These are phyloP conservation scores for Mycena galericulata DNA, from an alignment of 768 basidiomycete species.

Conservation along the genomic window DNA sequence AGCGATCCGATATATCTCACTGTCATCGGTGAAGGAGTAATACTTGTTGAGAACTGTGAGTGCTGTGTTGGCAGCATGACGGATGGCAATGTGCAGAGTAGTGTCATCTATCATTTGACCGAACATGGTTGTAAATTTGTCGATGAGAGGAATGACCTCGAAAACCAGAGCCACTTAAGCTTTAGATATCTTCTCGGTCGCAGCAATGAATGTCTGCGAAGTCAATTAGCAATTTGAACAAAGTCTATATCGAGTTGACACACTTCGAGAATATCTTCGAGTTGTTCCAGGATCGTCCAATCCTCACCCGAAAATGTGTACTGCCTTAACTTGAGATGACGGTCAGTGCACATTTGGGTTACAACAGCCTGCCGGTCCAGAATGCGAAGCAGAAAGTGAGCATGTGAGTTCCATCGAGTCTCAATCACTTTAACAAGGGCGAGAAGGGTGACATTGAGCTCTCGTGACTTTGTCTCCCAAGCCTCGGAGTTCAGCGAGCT, in stretches of 20 bases:
- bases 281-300: constrained; percentile 22
- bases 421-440: background rate
- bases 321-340: background rate
- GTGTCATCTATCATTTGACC: constrained; percentile 14
- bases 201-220: constrained; percentile 16
- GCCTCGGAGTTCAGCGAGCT: no score
- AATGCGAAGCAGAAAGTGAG: background rate
- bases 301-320: constrained; percentile 4
- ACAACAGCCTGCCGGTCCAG: background rate
- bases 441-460: background rate
- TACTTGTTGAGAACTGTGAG: constrained; percentile 21
- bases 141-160: constrained; percentile 21
- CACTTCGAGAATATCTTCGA: no score
- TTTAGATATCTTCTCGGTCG: constrained; percentile 16
- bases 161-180: constrained; percentile 14
- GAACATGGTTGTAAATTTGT: constrained; percentile 15
- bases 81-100: constrained; percentile 11
- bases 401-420: background rate
- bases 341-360: background rate
- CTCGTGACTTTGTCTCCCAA: background rate
- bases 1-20: constrained; percentile 13
- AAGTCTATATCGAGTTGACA: no score
- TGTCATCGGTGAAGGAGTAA: constrained; percentile 16
- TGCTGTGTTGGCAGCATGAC: constrained; percentile 15
- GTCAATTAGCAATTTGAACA: constrained; percentile 12